Evolutionary conservation across 768 basidiomycete species (phyloP).

Genomic region (Suillus paluster): DNA sequence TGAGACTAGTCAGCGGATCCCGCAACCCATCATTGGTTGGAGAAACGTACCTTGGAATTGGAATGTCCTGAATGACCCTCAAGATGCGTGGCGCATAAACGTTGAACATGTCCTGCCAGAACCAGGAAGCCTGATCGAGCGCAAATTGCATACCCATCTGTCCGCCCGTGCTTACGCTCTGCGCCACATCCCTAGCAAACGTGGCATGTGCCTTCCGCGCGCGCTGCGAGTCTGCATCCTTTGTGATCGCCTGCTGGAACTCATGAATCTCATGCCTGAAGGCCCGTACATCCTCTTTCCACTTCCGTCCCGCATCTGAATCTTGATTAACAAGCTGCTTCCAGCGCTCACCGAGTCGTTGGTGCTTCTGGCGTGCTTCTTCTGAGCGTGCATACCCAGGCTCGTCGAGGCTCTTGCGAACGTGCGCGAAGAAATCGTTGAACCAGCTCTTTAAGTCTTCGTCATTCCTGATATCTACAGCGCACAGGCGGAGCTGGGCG

Average conservation of each 20-base stretch:
- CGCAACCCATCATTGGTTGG: background rate
- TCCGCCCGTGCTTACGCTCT: constrained; percentile 42
- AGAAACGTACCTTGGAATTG: constrained; percentile 63
- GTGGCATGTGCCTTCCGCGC: constrained; percentile 52
- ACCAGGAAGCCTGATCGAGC: constrained; percentile 69
- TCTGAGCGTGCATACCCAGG: constrained; percentile 58
- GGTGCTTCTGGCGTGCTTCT: constrained; percentile 42
- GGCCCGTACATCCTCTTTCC: constrained; percentile 52
- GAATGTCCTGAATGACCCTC: constrained; percentile 57
- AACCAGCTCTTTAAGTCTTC: constrained; percentile 56
- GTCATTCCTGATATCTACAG: constrained; percentile 57
- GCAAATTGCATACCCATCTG: constrained; percentile 52
- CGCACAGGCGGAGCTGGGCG: constrained; percentile 44
- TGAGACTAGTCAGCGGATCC: background rate
- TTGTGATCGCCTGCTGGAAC: constrained; percentile 49
- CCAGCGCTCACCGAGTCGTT: constrained; percentile 57
- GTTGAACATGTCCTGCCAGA: constrained; percentile 82
- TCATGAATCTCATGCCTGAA: constrained; percentile 49
- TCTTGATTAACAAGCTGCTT: constrained; percentile 49
- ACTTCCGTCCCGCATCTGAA: constrained; percentile 47
- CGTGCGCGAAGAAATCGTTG: constrained; percentile 53
- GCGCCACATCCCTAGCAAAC: constrained; percentile 54
- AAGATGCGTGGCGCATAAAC: constrained; percentile 72
- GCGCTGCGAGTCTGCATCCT: constrained; percentile 54
- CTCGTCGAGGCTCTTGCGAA: constrained; percentile 51